Evolutionary conservation across 2,329 filamentous ascomycete species (phyloP).

Genomic region (Mycosphaerella arachidis): DNA sequence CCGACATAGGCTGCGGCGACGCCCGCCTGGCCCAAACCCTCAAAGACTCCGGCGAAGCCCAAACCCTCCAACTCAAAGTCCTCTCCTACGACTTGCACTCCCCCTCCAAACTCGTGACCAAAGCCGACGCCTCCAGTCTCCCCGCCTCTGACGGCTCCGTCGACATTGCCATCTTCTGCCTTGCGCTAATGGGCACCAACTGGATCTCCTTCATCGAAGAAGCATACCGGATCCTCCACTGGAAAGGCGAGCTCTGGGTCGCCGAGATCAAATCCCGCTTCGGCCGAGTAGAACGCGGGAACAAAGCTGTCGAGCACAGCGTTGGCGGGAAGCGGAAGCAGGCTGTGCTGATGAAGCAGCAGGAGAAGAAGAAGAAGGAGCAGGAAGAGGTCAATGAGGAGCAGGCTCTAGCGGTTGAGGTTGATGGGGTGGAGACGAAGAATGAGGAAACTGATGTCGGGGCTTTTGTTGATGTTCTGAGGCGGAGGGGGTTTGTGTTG

Average conservation of each 20-base stretch:
- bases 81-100: constrained; percentile 84
- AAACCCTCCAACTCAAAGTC: constrained; percentile 67
- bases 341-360: constrained; percentile 34
- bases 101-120: constrained; percentile 70
- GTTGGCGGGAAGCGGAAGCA: constrained; percentile 60
- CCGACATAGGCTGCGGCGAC: constrained; percentile 90
- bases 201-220: constrained; percentile 97
- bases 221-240: constrained; percentile 83
- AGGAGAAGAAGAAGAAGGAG: constrained; percentile 46
- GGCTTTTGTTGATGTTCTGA: constrained; percentile 78
- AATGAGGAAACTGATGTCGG: constrained; percentile 77
- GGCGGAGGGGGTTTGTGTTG: constrained; percentile 77
- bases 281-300: constrained; percentile 53
- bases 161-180: constrained; percentile 89
- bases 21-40: constrained; percentile 72
- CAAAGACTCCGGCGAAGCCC: constrained; percentile 50
- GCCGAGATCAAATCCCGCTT: constrained; percentile 96
- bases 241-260: constrained; percentile 95
- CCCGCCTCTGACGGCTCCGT: constrained; percentile 70
- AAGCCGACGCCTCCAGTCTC: constrained; percentile 81
- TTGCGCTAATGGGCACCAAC: constrained; percentile 98
- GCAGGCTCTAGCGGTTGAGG: constrained; percentile 56
- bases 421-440: constrained; percentile 61
- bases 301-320: constrained; percentile 58
- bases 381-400: constrained; percentile 54